Evolutionary conservation across 768 basidiomycete species (phyloP).

Genomic region (Polyporus arcularius): DNA sequence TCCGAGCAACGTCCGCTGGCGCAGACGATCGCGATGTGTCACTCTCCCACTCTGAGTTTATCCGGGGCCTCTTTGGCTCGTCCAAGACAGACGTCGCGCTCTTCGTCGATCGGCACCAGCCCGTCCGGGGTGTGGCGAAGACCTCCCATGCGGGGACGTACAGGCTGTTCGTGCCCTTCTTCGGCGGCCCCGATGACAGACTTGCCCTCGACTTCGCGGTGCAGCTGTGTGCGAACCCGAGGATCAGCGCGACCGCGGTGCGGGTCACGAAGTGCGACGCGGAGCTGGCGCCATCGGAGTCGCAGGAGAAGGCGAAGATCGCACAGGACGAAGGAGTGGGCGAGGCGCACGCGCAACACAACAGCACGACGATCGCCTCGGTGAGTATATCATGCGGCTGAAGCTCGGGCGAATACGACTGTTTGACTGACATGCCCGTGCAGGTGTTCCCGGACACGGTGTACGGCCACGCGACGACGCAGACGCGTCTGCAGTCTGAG

Average conservation of each 20-base stretch:
- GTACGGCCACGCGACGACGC: slow-evolving; percentile 63
- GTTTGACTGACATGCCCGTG: not conserved
- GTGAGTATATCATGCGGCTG: slow-evolving; percentile 33
- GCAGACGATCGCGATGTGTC: slow-evolving; percentile 46
- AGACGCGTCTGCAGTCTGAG: slow-evolving; percentile 72
- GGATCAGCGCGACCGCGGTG: slow-evolving; percentile 73
- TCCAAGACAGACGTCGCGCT: slow-evolving; percentile 77
- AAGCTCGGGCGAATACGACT: not conserved
- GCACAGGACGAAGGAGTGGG: slow-evolving; percentile 28
- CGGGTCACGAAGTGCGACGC: slow-evolving; percentile 55
- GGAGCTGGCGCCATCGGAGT: slow-evolving; percentile 5
- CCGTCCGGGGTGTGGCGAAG: slow-evolving; percentile 20
- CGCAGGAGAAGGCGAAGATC: slow-evolving; percentile 13
- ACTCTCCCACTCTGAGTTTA: slow-evolving; percentile 76
- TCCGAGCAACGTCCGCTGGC: slow-evolving; percentile 37
- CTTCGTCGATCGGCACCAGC: slow-evolving; percentile 63
- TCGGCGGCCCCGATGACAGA: slow-evolving; percentile 93
- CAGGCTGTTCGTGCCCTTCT: slow-evolving; percentile 87
- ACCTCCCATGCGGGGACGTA: slow-evolving; percentile 37
- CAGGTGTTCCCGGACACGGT: slow-evolving; percentile 63
- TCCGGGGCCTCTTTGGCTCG: slow-evolving; percentile 76
- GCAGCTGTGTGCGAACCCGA: slow-evolving; percentile 74
- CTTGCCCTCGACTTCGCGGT: slow-evolving; percentile 82
- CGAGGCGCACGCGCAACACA: slow-evolving; percentile 18
- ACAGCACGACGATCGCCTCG: slow-evolving; percentile 46